Evolutionary conservation across 2,329 filamentous ascomycete genomes (phyloP).

Genomic region (Alternaria rosae): DNA sequence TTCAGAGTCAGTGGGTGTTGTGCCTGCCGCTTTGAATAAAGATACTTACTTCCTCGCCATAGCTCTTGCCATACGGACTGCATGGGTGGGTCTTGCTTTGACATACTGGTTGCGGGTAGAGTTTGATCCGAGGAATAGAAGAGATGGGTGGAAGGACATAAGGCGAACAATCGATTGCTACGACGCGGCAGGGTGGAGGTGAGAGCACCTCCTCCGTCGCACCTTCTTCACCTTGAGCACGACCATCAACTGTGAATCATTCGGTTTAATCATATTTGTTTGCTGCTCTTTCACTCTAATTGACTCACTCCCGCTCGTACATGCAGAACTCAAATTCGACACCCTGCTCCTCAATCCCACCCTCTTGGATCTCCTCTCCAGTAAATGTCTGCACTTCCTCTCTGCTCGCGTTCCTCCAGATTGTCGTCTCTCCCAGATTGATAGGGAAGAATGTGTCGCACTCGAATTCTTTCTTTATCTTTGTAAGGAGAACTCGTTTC

Average conservation of each 20-base stretch:
- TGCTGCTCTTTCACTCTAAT: neutral
- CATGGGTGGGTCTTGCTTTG: neutral
- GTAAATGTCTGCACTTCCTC: conserved; percentile 68
- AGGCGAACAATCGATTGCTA: neutral
- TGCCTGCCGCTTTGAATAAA: neutral
- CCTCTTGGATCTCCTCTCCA: conserved; percentile 68
- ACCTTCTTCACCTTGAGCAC: neutral
- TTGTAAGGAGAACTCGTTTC: conserved; percentile 72
- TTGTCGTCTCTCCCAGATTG: conserved; percentile 55
- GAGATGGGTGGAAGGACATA: neutral
- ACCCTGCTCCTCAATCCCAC: conserved; percentile 67
- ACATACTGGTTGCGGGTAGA: neutral
- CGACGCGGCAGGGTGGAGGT: neutral
- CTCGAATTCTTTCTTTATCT: conserved; percentile 72
- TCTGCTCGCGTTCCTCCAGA: conserved; percentile 64
- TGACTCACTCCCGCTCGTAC: conserved; percentile 60
- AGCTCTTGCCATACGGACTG: conserved; percentile 8
- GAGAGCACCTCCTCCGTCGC: neutral
- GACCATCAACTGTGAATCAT: neutral
- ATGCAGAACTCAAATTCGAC: conserved; percentile 75
- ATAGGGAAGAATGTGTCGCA: conserved; percentile 79
- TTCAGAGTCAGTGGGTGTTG: neutral
- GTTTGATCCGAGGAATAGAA: neutral
- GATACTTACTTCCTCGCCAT: conserved; percentile 5
- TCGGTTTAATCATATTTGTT: neutral